Evolutionary conservation across 768 basidiomycete species (phyloP), one percentile per base, ranked within the genome.

Genomic region (Favolaschia claudopus): DNA sequence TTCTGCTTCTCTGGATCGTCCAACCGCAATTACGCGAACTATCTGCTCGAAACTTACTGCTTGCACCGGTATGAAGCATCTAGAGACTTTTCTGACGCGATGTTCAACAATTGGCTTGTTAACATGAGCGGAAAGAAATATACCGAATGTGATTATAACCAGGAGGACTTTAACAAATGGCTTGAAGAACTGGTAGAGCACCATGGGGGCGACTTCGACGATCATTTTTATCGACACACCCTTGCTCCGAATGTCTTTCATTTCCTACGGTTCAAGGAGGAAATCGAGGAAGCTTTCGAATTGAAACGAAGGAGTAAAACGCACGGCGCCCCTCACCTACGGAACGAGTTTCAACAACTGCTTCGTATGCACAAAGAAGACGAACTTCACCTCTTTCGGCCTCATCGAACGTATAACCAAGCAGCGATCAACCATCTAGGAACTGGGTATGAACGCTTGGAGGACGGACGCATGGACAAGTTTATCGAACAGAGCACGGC

Each of bases 101-200:
- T 60, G 24, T 53, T 63, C 27, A 50, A 57, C 22, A 64, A 58
- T 32, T 47, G 38, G 42, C 67, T 71, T 13, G 50, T 70, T 25
- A 68, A 66, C 36, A 9, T 40, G 24, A 44, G 36, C 0, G 54
- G 46, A 6, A 45, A 50, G 25, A 34, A 34, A n/a, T 54, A 43
- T 19, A 54, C 44, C 20, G 52, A 54, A 37, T 24, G 29, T 32
- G 52, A 54, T 32, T 54, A 42, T 39, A 24, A 19, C 32, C 52
- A 54, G n/a, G 68, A 69, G 44, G 56, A 67, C 38, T 58, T 57
- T 37, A 69, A 69, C 55, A 53, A 52, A 14, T 54, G 53, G 50
- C 55, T 62, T 14, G 60, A 62, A 48, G 46, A 50, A 33, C 29
- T 62, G 48, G 47, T 58, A 2, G 40, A 40, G 17, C 43, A 49